A percentile compares a stretch with the other conserved stretches of the same genome.
Evolutionary conservation across 2,329 filamentous ascomycete species (phyloP).

Genomic region (Xylariaceae sp.): DNA sequence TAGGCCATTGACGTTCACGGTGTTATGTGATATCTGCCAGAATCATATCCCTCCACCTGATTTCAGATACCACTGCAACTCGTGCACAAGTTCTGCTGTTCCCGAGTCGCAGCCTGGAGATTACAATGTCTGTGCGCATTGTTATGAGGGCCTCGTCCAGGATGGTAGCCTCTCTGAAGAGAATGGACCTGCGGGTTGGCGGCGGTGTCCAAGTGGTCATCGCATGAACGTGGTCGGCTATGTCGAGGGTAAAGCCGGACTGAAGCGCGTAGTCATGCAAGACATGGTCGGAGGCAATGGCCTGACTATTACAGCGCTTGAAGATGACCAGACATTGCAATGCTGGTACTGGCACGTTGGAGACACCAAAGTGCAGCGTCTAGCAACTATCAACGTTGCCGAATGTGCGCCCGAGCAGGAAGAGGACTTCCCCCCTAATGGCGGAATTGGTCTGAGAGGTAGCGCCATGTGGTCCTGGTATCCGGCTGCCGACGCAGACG

Average conservation of each 20-base stretch:
- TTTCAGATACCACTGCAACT: slow-evolving; percentile 73
- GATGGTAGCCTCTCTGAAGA: slow-evolving; percentile 63
- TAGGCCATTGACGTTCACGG: slow-evolving; percentile 65
- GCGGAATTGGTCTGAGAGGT: slow-evolving; percentile 61
- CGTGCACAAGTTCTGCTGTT: slow-evolving; percentile 54
- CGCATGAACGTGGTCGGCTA: slow-evolving; percentile 80
- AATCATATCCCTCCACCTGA: slow-evolving; percentile 64
- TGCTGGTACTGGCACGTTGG: slow-evolving; percentile 48
- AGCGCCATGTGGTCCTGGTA: slow-evolving; percentile 74
- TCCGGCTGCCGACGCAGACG: slow-evolving; percentile 56
- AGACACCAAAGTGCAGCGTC: slow-evolving; percentile 38
- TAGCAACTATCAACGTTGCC: slow-evolving; percentile 49
- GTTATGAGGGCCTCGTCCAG: slow-evolving; percentile 64
- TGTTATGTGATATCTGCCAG: slow-evolving; percentile 73
- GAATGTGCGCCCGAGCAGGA: slow-evolving; percentile 35
- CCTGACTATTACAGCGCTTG: slow-evolving; percentile 55
- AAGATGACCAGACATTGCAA: slow-evolving; percentile 37
- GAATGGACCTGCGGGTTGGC: slow-evolving; percentile 77
- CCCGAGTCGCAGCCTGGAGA: slow-evolving; percentile 57
- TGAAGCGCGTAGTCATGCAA: slow-evolving; percentile 60
- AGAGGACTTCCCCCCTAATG: slow-evolving; percentile 63
- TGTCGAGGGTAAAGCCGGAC: slow-evolving; percentile 60
- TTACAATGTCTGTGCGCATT: slow-evolving; percentile 77
- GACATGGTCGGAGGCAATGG: slow-evolving; percentile 74
- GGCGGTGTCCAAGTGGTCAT: slow-evolving; percentile 73